phyloP scores from a whole-genome alignment of 176 grass and related monocot species.

The Phragmites australis region DNA sequence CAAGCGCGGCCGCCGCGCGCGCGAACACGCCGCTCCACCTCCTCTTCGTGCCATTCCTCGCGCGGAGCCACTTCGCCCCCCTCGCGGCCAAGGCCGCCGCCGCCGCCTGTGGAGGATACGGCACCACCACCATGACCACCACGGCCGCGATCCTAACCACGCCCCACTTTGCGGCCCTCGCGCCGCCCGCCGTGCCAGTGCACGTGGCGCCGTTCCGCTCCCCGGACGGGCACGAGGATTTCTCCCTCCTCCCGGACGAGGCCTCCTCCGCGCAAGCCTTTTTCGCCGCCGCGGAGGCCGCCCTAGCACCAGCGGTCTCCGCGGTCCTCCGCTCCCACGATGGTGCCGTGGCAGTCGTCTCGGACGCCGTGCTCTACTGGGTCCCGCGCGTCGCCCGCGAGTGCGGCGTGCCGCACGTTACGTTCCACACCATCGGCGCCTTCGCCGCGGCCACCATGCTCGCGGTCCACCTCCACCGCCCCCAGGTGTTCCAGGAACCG shows the following conservation, averaged over 20 bases:
- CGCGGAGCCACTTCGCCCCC: slow-evolving; percentile 49
- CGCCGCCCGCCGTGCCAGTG: neutral
- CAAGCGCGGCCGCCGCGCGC: neutral
- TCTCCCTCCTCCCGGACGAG: slow-evolving; percentile 46
- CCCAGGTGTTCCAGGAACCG: neutral
- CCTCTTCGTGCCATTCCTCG: slow-evolving; percentile 52
- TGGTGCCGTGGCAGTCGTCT: slow-evolving; percentile 19
- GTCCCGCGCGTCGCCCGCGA: slow-evolving; percentile 37
- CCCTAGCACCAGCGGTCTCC: slow-evolving; percentile 25
- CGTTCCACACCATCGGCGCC: slow-evolving; percentile 55
- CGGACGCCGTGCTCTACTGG: slow-evolving; percentile 49
- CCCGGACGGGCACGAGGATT: slow-evolving; percentile 30
- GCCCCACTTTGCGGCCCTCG: slow-evolving; percentile 35
- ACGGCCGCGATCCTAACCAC: slow-evolving; percentile 41
- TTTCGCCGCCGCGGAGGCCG: slow-evolving; percentile 29
- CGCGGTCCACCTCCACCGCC: slow-evolving; percentile 14
- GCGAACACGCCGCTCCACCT: slow-evolving; percentile 9
- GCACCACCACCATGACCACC: neutral
- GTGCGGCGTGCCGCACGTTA: slow-evolving; percentile 43
- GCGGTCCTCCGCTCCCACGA: neutral
- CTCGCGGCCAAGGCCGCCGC: slow-evolving; percentile 28
- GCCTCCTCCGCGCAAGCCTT: slow-evolving; percentile 8
- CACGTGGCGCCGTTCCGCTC: slow-evolving; percentile 27
- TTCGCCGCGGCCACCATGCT: slow-evolving; percentile 45
- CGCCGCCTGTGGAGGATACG: neutral